Evolutionary conservation across 306 rosid species (phyloP), one percentile per base, ranked within the genome.

Genomic region (Castanea mollissima): DNA sequence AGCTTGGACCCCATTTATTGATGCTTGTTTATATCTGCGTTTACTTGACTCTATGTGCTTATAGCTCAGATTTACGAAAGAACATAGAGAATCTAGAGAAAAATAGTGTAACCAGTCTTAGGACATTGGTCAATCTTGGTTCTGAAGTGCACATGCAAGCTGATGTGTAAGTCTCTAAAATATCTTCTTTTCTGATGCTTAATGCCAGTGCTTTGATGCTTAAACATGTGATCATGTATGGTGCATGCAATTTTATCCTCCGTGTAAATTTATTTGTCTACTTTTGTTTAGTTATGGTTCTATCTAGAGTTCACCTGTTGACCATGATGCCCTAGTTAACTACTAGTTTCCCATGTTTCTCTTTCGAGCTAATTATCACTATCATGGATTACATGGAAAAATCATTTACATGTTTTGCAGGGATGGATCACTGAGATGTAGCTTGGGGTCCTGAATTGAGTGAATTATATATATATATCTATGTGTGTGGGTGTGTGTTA

Each of bases 61-160:
- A 68, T 57, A 92, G 99, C 85, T 87, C 90, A 70, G 99, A 95
- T 86, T 82, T 95, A 83, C 88, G 96, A 65, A 88, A 71, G 79
- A 93, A 90, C 76, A 91, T 95, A 25, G 98, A 93, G 83, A 95
- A 85, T 80, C 83, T 95, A 78, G 91, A 95, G 91, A 91, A 88
- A 78, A 91, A 91, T 81, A 90, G 94, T 78, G 97, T 91, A 69
- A 90, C 96, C 82, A 89, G 88, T 88, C 90, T 95, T 44, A 85
- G 88, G 85, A 91, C 96, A 6, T 49, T 90, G 91, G 98, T 92
- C 83, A 93, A 95, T 88, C 86, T 95, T 79, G 99, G 98, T 54
- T 95, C 98, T 56, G 98, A 95, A 80, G 99, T 95, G 10, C 91
- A 93, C 82, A 74, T 88, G 79, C 98, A 93, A 88, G 98, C 97